Conservation (phyloP, 257 asterid genomes). For the Solanum gracilifrons region DNA sequence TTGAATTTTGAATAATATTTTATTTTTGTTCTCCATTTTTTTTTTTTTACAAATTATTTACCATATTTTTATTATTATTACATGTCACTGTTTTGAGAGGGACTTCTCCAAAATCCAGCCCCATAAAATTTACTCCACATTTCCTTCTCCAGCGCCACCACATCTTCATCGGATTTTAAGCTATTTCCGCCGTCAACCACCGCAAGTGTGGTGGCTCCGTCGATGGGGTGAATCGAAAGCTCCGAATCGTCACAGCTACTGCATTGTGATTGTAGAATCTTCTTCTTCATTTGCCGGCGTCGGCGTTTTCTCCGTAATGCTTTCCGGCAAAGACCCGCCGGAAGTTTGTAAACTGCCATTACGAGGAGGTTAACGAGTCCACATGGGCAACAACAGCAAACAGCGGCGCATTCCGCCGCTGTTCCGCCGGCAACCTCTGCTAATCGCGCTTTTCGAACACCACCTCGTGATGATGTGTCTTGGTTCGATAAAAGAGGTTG, state of each 20-base stretch:
- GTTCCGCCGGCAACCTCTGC: constrained; percentile 80
- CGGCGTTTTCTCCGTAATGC: constrained; percentile 50
- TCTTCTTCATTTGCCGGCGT: constrained; percentile 15
- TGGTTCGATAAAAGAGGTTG: constrained; percentile 24
- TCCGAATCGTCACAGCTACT: constrained; percentile 26
- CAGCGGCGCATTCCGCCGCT: constrained; percentile 79
- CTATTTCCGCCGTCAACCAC: background rate
- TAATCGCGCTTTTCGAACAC: constrained; percentile 18
- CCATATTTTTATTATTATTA: background rate
- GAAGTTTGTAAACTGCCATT: constrained; percentile 52
- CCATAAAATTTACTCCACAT: constrained; percentile 58
- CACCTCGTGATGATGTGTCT: constrained; percentile 19
- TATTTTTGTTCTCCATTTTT: background rate
- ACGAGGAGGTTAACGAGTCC: constrained; percentile 49
- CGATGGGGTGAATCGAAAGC: constrained; percentile 23
- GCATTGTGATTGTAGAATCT: constrained; percentile 16
- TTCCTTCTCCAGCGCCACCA: constrained; percentile 59
- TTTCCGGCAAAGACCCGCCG: constrained; percentile 65
- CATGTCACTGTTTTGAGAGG: constrained; percentile 37
- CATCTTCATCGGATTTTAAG: constrained; percentile 29
- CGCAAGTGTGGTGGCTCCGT: background rate
- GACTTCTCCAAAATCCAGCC: constrained; percentile 81
- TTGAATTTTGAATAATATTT: background rate
- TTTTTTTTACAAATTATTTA: background rate
- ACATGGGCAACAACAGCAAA: constrained; percentile 83